Evolutionary conservation across 441 rosid species (phyloP).

Genomic region (Gossypium davidsonii): DNA sequence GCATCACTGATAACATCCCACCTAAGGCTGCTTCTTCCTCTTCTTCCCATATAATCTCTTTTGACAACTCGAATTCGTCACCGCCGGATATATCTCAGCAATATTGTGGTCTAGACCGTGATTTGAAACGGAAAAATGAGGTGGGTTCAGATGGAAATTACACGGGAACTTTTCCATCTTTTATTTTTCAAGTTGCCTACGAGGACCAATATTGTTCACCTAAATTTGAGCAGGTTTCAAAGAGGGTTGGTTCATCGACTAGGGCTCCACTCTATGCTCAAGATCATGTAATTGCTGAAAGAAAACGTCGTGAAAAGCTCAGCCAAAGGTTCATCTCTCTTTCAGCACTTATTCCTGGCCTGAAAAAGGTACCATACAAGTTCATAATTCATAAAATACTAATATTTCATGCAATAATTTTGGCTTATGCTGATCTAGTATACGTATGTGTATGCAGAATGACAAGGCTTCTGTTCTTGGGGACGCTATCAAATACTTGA

Average conservation of each 20-base stretch:
- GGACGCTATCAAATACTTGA: conserved; percentile 66
- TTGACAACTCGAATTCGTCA: conserved; percentile 24
- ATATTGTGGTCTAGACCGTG: not conserved
- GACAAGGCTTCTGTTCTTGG: conserved; percentile 80
- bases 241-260: conserved; percentile 9
- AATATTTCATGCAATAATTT: not conserved
- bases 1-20: conserved; percentile 9
- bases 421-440: not conserved
- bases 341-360: conserved; percentile 49
- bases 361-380: conserved; percentile 40
- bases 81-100: conserved; percentile 20
- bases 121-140: conserved; percentile 18
- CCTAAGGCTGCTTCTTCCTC: conserved; percentile 29
- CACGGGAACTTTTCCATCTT: not conserved
- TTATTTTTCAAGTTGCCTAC: conserved; percentile 7
- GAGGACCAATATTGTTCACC: conserved; percentile 3
- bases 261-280: conserved; percentile 27
- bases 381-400: not conserved
- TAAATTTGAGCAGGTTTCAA: conserved; percentile 14
- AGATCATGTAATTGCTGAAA: conserved; percentile 52
- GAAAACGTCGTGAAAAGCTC: conserved; percentile 59
- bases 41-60: conserved; percentile 43
- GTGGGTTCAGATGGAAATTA: not conserved
- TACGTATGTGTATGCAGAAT: conserved; percentile 29
- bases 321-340: conserved; percentile 47